These are phyloP conservation scores for Tubosaeta brunneosetosa DNA, from an alignment of 768 basidiomycete species.

Conservation along the genomic window DNA sequence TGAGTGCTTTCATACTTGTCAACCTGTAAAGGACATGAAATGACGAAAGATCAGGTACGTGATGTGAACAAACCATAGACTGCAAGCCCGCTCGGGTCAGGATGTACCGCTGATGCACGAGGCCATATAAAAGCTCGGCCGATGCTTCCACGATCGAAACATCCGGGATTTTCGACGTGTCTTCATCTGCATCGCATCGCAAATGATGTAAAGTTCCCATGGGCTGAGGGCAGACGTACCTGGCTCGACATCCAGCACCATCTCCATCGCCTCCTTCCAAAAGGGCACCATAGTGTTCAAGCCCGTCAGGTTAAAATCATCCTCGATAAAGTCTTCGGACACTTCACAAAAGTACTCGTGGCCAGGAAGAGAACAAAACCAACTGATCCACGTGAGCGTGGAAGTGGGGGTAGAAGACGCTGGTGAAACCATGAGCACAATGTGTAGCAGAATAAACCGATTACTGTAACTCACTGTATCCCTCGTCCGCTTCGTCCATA, in stretches of 20 bases:
- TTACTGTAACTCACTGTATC: slow-evolving; percentile 63
- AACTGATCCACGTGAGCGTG: slow-evolving; percentile 91
- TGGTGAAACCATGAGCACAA: slow-evolving; percentile 30
- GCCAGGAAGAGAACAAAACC: slow-evolving; percentile 92
- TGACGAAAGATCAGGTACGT: slow-evolving; percentile 12
- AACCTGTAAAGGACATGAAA: slow-evolving; percentile 46
- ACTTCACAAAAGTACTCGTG: slow-evolving; percentile 99
- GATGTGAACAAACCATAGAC: slow-evolving; percentile 67
- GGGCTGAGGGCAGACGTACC: slow-evolving; percentile 48
- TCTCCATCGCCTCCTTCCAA: slow-evolving; percentile 99
- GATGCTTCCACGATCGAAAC: slow-evolving; percentile 98
- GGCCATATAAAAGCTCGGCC: slow-evolving; percentile 94
- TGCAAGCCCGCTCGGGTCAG: slow-evolving; percentile 90
- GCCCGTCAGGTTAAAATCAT: slow-evolving; percentile 98
- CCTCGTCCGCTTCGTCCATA: slow-evolving; percentile 67
- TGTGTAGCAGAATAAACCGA: slow-evolving; percentile 3
- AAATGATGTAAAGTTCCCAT: slow-evolving; percentile 9
- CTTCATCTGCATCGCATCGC: slow-evolving; percentile 59
- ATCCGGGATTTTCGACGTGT: slow-evolving; percentile 93
- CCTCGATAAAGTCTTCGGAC: slow-evolving; percentile 97
- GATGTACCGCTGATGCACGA: slow-evolving; percentile 97
- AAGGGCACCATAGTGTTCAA: slow-evolving; percentile 95
- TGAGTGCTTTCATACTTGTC: slow-evolving; percentile 92
- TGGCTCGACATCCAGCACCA: slow-evolving; percentile 99
- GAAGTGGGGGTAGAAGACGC: slow-evolving; percentile 90